Conservation (phyloP, 2,329 filamentous ascomycete species). For the Cercospora brassicicola region DNA sequence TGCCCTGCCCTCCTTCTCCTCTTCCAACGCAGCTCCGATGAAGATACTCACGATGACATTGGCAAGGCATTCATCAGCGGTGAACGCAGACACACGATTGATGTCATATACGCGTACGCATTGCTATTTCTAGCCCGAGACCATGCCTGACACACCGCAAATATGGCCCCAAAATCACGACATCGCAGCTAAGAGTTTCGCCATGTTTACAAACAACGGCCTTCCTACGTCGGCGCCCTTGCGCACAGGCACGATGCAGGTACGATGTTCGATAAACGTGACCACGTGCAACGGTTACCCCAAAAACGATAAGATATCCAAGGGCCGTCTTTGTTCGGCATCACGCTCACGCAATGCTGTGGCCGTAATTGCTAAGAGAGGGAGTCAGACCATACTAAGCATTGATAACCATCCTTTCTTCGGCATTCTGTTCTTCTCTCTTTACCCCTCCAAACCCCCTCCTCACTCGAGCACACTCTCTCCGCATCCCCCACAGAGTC, state of each 20-base stretch:
- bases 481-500: not conserved
- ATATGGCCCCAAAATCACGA: slow-evolving; percentile 1
- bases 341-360: slow-evolving; percentile 6
- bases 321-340: not conserved
- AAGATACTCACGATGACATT: not conserved
- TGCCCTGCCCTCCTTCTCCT: not conserved
- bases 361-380: not conserved
- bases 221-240: not conserved
- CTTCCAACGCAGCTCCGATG: not conserved
- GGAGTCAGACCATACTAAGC: not conserved
- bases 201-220: not conserved
- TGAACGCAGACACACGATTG: not conserved
- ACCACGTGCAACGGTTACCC: not conserved
- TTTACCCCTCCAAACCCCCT: not conserved
- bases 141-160: not conserved
- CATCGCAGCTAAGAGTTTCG: slow-evolving; percentile 6
- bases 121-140: not conserved
- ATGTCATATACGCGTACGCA: not conserved
- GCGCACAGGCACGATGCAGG: slow-evolving; percentile 1
- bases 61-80: not conserved
- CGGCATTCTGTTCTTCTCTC: not conserved
- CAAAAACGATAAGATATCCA: not conserved
- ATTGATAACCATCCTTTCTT: not conserved
- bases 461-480: not conserved
- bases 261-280: not conserved